Evolutionary conservation across 164 flowering plant genomes (phyloP).

Genomic region (Chimonanthus salicifolius): DNA sequence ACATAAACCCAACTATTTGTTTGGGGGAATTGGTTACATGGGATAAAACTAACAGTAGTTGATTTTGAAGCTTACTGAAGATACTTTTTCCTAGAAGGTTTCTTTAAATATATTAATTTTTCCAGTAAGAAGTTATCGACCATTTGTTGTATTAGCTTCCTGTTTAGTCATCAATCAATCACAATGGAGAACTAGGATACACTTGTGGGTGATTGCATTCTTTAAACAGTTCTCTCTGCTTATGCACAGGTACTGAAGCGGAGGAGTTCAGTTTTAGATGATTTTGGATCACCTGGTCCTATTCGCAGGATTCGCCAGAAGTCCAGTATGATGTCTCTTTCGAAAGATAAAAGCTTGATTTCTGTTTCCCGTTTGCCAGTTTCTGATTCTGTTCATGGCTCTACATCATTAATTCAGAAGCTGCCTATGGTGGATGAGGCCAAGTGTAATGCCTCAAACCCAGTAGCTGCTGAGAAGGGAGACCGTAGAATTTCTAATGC

Average conservation of each 20-base stretch:
- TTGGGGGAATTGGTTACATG: not conserved
- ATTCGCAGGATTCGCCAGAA: conserved; percentile 86
- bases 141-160: not conserved
- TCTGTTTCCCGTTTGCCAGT: conserved; percentile 19
- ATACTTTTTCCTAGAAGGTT: not conserved
- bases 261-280: conserved; percentile 67
- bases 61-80: not conserved
- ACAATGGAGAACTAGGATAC: not conserved
- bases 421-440: conserved; percentile 11
- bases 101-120: not conserved
- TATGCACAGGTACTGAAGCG: conserved; percentile 58
- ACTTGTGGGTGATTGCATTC: not conserved
- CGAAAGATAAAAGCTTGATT: conserved; percentile 25
- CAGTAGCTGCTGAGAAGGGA: conserved; percentile 21
- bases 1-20: not conserved
- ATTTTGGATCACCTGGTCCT: conserved; percentile 72
- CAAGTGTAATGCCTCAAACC: conserved; percentile 17
- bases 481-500: conserved; percentile 21
- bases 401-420: conserved; percentile 17
- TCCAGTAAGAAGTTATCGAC: not conserved
- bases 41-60: not conserved
- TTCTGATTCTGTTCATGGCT: conserved; percentile 20
- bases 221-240: not conserved
- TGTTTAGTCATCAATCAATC: not conserved
- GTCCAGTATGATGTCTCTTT: conserved; percentile 42